phyloP scores from a whole-genome alignment of 2,329 filamentous ascomycete species.

The Fusarium abutilonis region DNA sequence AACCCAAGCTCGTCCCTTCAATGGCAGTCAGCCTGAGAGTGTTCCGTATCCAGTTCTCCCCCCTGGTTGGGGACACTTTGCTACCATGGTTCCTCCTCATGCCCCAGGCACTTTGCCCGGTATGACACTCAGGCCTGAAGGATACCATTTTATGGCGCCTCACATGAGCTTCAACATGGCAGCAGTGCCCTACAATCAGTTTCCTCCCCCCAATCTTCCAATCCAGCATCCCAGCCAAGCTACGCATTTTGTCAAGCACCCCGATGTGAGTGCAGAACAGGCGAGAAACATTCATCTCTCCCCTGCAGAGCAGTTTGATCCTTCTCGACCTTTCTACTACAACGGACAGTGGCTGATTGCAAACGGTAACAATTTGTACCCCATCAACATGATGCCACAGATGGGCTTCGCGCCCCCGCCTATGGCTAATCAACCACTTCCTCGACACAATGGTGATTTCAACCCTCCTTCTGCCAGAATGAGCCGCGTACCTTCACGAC shows the following conservation, averaged over 20 bases:
- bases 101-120: slow-evolving; percentile 46
- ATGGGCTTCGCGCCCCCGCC: slow-evolving; percentile 43
- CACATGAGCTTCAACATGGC: slow-evolving; percentile 53
- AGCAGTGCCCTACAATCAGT: slow-evolving; percentile 40
- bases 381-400: slow-evolving; percentile 24
- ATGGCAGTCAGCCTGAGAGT: slow-evolving; percentile 37
- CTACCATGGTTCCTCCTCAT: slow-evolving; percentile 49
- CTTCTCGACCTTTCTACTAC: slow-evolving; percentile 55
- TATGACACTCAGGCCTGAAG: slow-evolving; percentile 45
- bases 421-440: slow-evolving; percentile 31
- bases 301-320: slow-evolving; percentile 59
- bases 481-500: slow-evolving; percentile 10
- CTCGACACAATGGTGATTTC: slow-evolving; percentile 13
- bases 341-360: slow-evolving; percentile 59
- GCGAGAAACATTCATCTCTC: slow-evolving; percentile 49
- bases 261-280: slow-evolving; percentile 49
- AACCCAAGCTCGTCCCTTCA: slow-evolving; percentile 30
- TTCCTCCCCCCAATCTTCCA: slow-evolving; percentile 27
- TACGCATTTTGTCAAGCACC: slow-evolving; percentile 44
- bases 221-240: slow-evolving; percentile 32
- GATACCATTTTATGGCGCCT: slow-evolving; percentile 54
- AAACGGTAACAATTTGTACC: slow-evolving; percentile 42
- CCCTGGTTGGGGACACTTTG: slow-evolving; percentile 44
- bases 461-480: slow-evolving; percentile 8
- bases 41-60: slow-evolving; percentile 43